Percentiles rank a stretch among this genome's conserved stretches.
phyloP scores from a whole-genome alignment of 257 asterid genomes.

The Solanum pimpinellifolium region DNA sequence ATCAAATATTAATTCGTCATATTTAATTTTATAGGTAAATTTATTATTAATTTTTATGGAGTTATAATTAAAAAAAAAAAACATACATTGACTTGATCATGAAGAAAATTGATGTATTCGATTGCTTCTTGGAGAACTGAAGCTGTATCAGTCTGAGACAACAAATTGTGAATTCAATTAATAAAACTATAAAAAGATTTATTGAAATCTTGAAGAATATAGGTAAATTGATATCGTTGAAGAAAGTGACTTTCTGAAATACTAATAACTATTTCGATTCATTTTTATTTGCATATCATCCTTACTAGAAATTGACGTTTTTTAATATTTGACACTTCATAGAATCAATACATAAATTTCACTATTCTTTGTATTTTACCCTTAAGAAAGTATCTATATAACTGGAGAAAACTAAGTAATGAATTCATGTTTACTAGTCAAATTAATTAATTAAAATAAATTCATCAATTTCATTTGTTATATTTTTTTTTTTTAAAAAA shows the following conservation, averaged over 20 bases:
- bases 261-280: no score
- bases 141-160: conserved; percentile 48
- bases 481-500: no score
- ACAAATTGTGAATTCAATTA: neutral
- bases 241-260: no score
- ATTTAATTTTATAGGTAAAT: no score
- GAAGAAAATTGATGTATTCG: conserved; percentile 12
- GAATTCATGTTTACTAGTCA: neutral
- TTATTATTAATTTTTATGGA: neutral
- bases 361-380: no score
- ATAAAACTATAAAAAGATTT: neutral
- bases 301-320: no score
- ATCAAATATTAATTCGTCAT: neutral
- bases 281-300: neutral
- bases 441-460: no score
- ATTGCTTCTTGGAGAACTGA: conserved; percentile 16
- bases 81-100: conserved; percentile 10
- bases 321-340: neutral
- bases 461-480: no score
- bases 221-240: no score
- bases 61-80: neutral
- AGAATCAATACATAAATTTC: neutral
- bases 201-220: neutral
- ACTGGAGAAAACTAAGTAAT: neutral
- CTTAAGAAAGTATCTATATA: no score